Evolutionary conservation across 2,329 filamentous ascomycete genomes (phyloP), one percentile per base, ranked within the genome.

Genomic region (Drechslerella dactyloides): DNA sequence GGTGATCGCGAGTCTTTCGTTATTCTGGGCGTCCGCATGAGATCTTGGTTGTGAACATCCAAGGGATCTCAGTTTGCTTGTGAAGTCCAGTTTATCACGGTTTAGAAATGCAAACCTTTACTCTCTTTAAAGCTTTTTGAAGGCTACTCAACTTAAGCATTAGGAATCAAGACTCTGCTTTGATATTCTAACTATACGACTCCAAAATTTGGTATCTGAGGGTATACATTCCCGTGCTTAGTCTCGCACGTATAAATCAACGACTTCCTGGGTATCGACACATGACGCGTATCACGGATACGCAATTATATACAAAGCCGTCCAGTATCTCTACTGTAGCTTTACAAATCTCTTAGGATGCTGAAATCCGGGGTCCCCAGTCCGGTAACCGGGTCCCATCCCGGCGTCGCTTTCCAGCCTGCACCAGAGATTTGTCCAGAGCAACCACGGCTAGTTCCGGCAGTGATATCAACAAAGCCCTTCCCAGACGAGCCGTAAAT

Each of bases 391-490:
- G 76, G 75, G 56, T 78, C 77, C 76, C 76, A 77, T 19, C 76
- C 76, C 7, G 50, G 46, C 1, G 69, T 70, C 10, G 77, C 76
- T 68, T 77, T 74, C 76, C 75, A 78, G n/a, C 74, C 74, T n/a
- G 76, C 75, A 24, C 65, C 73, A 2, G 56, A 54, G 17, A 75
- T 69, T 6, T 70, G 77, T 27, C 77, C 75, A 33, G 75, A 76
- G 64, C 81, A 83, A 6, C 81, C 81, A 4, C 75, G 76, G 17
- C 78, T 80, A 76, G 79, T 79, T 11, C 81, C 81, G 0, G 51
- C 69, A 1, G 77, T 79, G 50, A 82, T 79, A 79, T 77, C 81
- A 0, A 77, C 80, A n/a, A 82, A 76, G 0, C 77, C 80, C 6
- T 76, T 77, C 15, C 74, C 76, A 10, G 75, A 52, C 0, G 63